phyloP scores from a whole-genome alignment of 148 eudicot species.

The Euryodendron excelsum region DNA sequence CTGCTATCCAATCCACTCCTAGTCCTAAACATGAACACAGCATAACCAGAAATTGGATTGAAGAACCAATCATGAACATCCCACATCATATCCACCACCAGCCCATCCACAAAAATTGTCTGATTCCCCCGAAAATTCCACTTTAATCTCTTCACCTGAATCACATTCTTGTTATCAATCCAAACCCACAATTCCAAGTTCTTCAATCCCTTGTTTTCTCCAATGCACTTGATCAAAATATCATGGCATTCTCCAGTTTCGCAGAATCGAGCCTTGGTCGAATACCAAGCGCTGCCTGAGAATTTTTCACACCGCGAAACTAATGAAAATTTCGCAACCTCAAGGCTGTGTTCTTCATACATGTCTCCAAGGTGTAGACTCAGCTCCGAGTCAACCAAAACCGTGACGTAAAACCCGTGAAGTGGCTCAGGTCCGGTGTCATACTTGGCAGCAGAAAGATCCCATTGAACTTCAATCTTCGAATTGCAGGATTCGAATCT shows the following conservation, averaged over 20 bases:
- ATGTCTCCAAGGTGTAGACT: slow-evolving; percentile 54
- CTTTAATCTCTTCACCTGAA: slow-evolving; percentile 55
- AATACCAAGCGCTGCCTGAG: slow-evolving; percentile 34
- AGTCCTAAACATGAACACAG: slow-evolving; percentile 72
- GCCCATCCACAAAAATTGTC: slow-evolving; percentile 66
- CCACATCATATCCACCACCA: slow-evolving; percentile 91
- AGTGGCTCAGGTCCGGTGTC: slow-evolving; percentile 52
- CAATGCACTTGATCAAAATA: slow-evolving; percentile 42
- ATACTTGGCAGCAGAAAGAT: slow-evolving; percentile 55
- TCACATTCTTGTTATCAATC: slow-evolving; percentile 59
- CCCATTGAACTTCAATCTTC: slow-evolving; percentile 57
- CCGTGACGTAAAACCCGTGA: slow-evolving; percentile 37
- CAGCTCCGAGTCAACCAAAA: slow-evolving; percentile 34
- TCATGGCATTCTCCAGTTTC: slow-evolving; percentile 56
- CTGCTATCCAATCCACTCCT: slow-evolving; percentile 90
- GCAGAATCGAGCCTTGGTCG: slow-evolving; percentile 41
- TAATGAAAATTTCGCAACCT: slow-evolving; percentile 26
- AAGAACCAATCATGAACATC: slow-evolving; percentile 84
- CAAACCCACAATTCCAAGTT: slow-evolving; percentile 42
- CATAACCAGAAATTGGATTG: slow-evolving; percentile 40
- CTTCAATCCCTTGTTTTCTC: slow-evolving; percentile 44
- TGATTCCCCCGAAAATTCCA: slow-evolving; percentile 95
- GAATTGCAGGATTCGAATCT: slow-evolving; percentile 30
- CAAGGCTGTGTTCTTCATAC: slow-evolving; percentile 19
- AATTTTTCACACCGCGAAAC: slow-evolving; percentile 56